phyloP scores from a whole-genome alignment of 805 yeast species.

The Cyberlindnera mississippiensis region DNA sequence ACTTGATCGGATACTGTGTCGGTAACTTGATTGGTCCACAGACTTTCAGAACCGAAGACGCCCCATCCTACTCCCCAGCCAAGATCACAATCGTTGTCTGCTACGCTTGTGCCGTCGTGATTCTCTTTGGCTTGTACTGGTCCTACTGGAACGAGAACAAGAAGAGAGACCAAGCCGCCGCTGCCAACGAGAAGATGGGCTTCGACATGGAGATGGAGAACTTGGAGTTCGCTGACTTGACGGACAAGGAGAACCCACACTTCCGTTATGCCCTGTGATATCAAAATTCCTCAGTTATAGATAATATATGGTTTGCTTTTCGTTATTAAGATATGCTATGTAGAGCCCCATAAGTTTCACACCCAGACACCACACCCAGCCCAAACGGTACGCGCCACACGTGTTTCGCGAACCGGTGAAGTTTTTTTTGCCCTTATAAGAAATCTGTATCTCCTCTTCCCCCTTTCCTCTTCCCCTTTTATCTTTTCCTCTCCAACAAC shows the following conservation, averaged over 20 bases:
- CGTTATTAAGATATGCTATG: no score
- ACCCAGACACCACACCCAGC: background rate
- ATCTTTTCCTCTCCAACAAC: background rate
- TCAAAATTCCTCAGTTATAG: no score
- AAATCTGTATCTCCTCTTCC: no score
- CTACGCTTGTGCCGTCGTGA: background rate
- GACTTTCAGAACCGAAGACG: background rate
- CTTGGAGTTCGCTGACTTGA: background rate
- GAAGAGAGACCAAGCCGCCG: background rate
- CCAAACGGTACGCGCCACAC: background rate
- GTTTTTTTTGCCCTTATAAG: background rate
- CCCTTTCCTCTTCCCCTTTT: background rate
- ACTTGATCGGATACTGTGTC: background rate
- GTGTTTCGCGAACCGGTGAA: background rate
- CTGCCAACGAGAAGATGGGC: background rate
- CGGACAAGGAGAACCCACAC: background rate
- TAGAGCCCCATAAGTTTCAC: no score
- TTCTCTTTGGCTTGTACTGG: background rate
- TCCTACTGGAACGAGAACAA: background rate
- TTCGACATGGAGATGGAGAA: background rate
- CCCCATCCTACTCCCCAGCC: background rate
- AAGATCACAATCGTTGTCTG: background rate
- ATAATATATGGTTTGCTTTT: no score
- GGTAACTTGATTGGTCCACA: background rate
- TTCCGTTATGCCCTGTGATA: background rate